These are phyloP conservation scores for Sisymbrium irio DNA, from an alignment of 345 rosid species.

Conservation along the genomic window DNA sequence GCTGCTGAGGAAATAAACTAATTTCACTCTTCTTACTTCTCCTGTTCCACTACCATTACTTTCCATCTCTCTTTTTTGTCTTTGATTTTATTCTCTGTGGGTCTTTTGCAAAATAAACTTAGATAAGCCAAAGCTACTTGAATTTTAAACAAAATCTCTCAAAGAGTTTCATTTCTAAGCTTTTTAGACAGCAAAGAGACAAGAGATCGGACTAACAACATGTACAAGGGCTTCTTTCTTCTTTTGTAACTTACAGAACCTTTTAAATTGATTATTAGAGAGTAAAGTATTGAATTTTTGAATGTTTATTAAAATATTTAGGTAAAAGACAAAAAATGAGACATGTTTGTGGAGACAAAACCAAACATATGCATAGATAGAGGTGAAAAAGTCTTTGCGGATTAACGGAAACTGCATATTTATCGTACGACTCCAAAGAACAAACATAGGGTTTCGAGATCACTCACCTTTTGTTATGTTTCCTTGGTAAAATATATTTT, in stretches of 20 bases:
- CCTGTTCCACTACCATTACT: conserved; percentile 37
- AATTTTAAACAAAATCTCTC: conserved; percentile 3
- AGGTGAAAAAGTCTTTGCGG: conserved; percentile 17
- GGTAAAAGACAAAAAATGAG: conserved; percentile 20
- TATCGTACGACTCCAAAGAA: conserved; percentile 29
- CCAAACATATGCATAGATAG: conserved; percentile 34
- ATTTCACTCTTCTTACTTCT: conserved; percentile 57
- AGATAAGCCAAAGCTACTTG: conserved; percentile 10
- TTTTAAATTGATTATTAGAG: conserved; percentile 1
- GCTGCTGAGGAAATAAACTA: conserved; percentile 68
- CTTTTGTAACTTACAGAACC: conserved; percentile 1
- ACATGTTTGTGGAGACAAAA: conserved; percentile 31
- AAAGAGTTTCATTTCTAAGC: conserved; percentile 11
- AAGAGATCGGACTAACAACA: conserved; percentile 14
- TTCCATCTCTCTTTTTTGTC: conserved; percentile 21
- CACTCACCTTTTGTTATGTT: conserved; percentile 25
- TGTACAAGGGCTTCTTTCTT: conserved; percentile 6
- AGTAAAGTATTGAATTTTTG: conserved; percentile 18
- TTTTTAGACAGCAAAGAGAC: conserved; percentile 32
- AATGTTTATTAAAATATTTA: conserved; percentile 3
- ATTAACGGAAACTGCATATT: conserved; percentile 30
- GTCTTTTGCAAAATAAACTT: conserved; percentile 18
- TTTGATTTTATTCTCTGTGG: conserved; percentile 5
- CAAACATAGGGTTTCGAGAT: conserved; percentile 36
- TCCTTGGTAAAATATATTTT: not conserved